phyloP scores from a whole-genome alignment of 805 yeast species.

The Candida takata region DNA sequence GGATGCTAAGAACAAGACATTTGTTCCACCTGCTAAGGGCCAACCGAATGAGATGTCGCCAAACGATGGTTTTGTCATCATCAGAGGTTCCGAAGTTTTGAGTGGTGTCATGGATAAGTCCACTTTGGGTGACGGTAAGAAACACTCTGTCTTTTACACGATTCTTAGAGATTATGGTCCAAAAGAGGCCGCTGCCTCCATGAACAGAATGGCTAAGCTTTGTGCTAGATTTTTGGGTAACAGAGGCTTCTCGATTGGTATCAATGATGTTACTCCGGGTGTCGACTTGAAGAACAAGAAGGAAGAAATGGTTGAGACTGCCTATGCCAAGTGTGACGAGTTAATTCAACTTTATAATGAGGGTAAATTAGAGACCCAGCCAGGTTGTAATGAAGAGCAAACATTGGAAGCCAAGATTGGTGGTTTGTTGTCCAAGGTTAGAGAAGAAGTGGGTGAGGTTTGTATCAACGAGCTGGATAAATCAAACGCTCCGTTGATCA shows the following conservation, averaged over 20 bases:
- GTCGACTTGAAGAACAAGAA: slow-evolving; percentile 64
- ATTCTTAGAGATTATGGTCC: slow-evolving; percentile 96
- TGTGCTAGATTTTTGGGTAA: slow-evolving; percentile 94
- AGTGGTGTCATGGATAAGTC: slow-evolving; percentile 97
- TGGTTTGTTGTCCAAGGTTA: slow-evolving; percentile 89
- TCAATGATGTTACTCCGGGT: slow-evolving; percentile 95
- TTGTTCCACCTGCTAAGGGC: slow-evolving; percentile 63
- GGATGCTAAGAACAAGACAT: slow-evolving; percentile 93
- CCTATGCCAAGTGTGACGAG: slow-evolving; percentile 87
- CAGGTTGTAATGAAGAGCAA: slow-evolving; percentile 98
- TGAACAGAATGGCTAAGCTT: slow-evolving; percentile 99
- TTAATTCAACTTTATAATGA: slow-evolving; percentile 68
- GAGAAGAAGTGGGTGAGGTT: slow-evolving; percentile 98
- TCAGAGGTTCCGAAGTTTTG: slow-evolving; percentile 81
- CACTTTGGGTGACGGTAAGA: slow-evolving; percentile 94
- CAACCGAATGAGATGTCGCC: slow-evolving; percentile 93
- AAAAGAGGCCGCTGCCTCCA: slow-evolving; percentile 87
- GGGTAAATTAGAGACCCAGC: slow-evolving; percentile 94
- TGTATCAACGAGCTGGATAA: slow-evolving; percentile 88
- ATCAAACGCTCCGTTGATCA: slow-evolving; percentile 91
- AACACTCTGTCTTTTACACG: slow-evolving; percentile 92
- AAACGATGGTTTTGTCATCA: slow-evolving; percentile 89
- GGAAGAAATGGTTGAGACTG: slow-evolving; percentile 83
- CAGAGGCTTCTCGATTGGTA: slow-evolving; percentile 95
- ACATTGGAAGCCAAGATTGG: slow-evolving; percentile 97